Base-by-base conservation (phyloP, 176 grass and related monocot species). In the Phyllostachys edulis region DNA sequence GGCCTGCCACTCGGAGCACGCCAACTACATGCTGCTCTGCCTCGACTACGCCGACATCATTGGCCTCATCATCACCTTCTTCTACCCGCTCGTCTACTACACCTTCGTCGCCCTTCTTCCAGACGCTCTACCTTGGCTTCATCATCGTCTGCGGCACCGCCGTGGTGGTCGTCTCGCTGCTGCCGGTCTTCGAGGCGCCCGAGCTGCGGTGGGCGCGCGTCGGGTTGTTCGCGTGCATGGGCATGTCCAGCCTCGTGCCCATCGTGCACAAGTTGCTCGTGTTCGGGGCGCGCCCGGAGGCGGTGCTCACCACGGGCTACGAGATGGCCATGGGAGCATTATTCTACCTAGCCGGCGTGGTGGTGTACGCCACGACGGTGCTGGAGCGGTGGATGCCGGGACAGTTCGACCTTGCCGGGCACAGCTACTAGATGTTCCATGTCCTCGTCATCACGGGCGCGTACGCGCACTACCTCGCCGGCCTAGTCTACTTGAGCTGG, bases 21-120 rank as follows among this genome's bases (percentile, higher is more conserved):
- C 93, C 54, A 89, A 80, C 86, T 95, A 95, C 86, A 56, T 91
- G 64, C 69, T 95, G 76, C 93, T 95, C 89, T 90, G 93, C 12
- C 90, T 95, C 1, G 93, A 95, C 80, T 95, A 95, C 75, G 90
- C 88, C 12, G 93, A 90, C 77, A 95, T 95, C 88, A 85, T 83
- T 0, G 73, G 87, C 12, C 93, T 95, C 86, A 95, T 95, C 72
- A 90, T 92, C 88, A 95, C 93, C 79, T 95, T 90, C 73, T 95
- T 95, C 89, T 95, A 95, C 89, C 93, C 93, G 72, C 90, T 92
- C 65, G 90, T 92, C 64, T 95, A 95, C 90, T 95, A 95, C 83
- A 92, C 90, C 38, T 95, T 95, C 83, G 62, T 90, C 23, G n/a
- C 90, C 93, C 0, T 82, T 92, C 61, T 87, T 52, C 84, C 86